Percentiles rank a stretch among this genome's conserved stretches.
These are phyloP conservation scores for Colletotrichum lini DNA, from an alignment of 2,329 filamentous ascomycete genomes.

Conservation along the genomic window DNA sequence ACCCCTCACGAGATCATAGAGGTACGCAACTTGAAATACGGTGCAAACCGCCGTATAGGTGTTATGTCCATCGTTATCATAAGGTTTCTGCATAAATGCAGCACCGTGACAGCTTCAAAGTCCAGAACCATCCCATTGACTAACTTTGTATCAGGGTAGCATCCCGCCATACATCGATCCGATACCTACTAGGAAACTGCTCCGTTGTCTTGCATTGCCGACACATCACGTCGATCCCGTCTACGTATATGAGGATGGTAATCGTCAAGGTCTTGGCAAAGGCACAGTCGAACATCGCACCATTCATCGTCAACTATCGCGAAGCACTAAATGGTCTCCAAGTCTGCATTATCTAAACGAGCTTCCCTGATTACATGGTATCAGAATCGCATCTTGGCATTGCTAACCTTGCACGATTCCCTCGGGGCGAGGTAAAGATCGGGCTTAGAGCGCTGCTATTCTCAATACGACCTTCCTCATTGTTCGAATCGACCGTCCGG, in stretches of 20 bases:
- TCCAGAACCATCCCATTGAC: no score
- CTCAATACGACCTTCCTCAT: conserved; percentile 36
- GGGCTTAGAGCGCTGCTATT: conserved; percentile 11
- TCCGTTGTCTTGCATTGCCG: conserved; percentile 3
- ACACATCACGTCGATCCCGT: neutral
- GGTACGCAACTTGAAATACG: no score
- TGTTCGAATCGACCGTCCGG: conserved; percentile 3
- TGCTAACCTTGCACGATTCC: neutral
- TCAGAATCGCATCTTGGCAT: neutral
- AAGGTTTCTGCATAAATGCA: no score
- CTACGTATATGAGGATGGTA: neutral
- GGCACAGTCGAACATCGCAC: neutral
- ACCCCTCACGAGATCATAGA: no score
- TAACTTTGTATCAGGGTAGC: no score
- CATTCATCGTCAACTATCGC: neutral
- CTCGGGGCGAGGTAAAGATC: conserved; percentile 13
- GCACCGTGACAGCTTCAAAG: no score
- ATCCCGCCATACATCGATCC: no score
- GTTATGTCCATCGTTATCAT: no score
- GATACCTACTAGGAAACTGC: no score
- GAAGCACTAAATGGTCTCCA: neutral
- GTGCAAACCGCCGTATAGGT: no score
- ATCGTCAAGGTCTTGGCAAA: neutral
- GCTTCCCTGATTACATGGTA: neutral
- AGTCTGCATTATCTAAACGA: neutral